Evolutionary conservation across 495 filamentous ascomycete species (phyloP).

Genomic region (Aspergillus haitiensis): DNA sequence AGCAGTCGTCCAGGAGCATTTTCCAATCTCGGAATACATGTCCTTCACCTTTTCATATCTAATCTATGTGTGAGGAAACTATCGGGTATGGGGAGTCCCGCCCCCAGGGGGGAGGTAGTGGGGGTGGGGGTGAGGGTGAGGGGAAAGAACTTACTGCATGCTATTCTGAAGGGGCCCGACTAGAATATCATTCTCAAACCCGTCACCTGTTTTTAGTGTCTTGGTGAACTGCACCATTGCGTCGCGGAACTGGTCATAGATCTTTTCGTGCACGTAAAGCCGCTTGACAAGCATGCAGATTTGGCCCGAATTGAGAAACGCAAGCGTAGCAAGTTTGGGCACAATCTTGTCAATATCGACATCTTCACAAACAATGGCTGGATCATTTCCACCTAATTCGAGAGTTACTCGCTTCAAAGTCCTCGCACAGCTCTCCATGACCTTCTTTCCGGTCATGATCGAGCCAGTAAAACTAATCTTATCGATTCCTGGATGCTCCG

Average conservation of each 20-base stretch:
- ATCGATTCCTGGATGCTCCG: conserved; percentile 58
- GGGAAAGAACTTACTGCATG: conserved; percentile 51
- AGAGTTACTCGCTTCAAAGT: conserved; percentile 62
- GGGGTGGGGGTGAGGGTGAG: too few species aligned
- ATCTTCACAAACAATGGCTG: conserved; percentile 63
- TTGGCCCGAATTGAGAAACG: conserved; percentile 57
- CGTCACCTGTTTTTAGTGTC: conserved; percentile 48
- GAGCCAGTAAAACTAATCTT: conserved; percentile 74
- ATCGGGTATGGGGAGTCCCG: background rate
- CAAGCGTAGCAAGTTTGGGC: conserved; percentile 38
- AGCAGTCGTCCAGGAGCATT: conserved; percentile 34
- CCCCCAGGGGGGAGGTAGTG: too few species aligned
- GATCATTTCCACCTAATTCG: conserved; percentile 66
- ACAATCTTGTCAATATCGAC: conserved; percentile 62
- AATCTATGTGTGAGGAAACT: background rate
- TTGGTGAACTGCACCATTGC: conserved; percentile 57
- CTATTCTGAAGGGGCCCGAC: conserved; percentile 62
- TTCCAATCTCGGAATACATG: background rate
- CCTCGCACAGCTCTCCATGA: conserved; percentile 59
- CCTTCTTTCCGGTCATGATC: conserved; percentile 60
- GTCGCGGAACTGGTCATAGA: conserved; percentile 62
- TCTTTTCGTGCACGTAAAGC: conserved; percentile 66
- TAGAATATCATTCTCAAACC: conserved; percentile 40
- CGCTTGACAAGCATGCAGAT: conserved; percentile 65
- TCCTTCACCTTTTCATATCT: conserved; percentile 39